Base-by-base conservation (phyloP, 2,329 filamentous ascomycete species). In the Penicillium digitatum region DNA sequence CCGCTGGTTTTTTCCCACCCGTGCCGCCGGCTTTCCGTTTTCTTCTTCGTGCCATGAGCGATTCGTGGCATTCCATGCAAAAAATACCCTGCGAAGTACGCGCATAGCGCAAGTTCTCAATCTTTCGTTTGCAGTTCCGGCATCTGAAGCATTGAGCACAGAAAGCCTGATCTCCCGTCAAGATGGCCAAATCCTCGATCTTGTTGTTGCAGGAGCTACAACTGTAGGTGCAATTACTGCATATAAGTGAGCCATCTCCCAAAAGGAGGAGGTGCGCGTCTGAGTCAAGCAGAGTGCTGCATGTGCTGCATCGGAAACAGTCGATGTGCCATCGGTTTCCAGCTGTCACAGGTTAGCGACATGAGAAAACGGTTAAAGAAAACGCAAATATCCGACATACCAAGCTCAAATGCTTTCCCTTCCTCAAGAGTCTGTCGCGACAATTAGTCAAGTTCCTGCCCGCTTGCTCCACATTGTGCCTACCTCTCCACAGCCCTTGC, bases 141-240 rank as follows among this genome's bases (percentile, higher is more conserved):
- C 94, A 99, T 67, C 92, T 85, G 78, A 99, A 99, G 77, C 94
- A 99, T 54, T 90, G 93, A 40, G 92, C 91, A 76, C 94, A 99
- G 72, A 96, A 99, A 42, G 94, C 94, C 76, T 99, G 93, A 69
- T 99, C 94, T 62, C 94, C 94, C 0, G 94, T 99, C 63, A 99
- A 81, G 72, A 99, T 99, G 61, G 94, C 94, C 59, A 97, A 81
- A 72, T 99, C 94, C 73, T 99, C 94, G 64, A 99, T 99, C 80
- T 99, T 99, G 79, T 95, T 93, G 56, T 87, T 86, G 75, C 94
- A 99, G 51, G 92, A 92, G 74, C 87, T 96, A 80, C 94, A 99
- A 81, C 92, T 96, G 75, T 99, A 99, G 51, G 94, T 97, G 79
- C 94, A 99, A 76, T 96, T 96, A 79, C 96, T 97, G 82, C 94